A percentile compares a stretch with the other conserved stretches of the same genome.
phyloP scores from a whole-genome alignment of 768 basidiomycete genomes.

The Kockovaella imperatae region DNA sequence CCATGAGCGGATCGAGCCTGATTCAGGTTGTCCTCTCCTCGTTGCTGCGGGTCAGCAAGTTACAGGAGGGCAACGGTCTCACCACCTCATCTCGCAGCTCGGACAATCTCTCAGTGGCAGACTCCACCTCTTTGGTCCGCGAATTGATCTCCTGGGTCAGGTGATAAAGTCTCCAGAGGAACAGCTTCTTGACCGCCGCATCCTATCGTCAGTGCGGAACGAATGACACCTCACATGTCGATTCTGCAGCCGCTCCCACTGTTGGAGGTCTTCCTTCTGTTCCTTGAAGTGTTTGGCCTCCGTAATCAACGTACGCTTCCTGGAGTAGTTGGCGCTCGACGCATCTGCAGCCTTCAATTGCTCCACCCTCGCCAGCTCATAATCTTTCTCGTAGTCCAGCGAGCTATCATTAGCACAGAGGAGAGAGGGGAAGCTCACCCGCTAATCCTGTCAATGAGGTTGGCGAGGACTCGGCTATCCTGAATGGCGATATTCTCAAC shows the following conservation, averaged over 20 bases:
- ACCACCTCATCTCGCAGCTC: slow-evolving; percentile 62
- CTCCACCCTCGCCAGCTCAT: slow-evolving; percentile 77
- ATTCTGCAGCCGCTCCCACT: slow-evolving; percentile 68
- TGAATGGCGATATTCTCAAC: slow-evolving; percentile 97
- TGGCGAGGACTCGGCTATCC: slow-evolving; percentile 77
- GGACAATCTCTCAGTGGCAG: slow-evolving; percentile 63
- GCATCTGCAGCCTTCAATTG: slow-evolving; percentile 89
- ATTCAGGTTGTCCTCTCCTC: slow-evolving; percentile 63
- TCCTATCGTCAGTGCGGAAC: slow-evolving; percentile 51
- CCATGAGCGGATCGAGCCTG: slow-evolving; percentile 75
- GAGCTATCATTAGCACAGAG: slow-evolving; percentile 48
- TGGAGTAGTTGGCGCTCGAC: slow-evolving; percentile 89
- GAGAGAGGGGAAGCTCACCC: slow-evolving; percentile 48
- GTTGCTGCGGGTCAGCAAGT: slow-evolving; percentile 7
- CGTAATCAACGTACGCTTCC: slow-evolving; percentile 81
- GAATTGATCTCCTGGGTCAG: slow-evolving; percentile 73
- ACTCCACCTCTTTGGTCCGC: slow-evolving; percentile 61
- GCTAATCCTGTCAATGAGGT: slow-evolving; percentile 89
- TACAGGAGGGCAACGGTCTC: slow-evolving; percentile 2
- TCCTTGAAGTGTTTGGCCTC: slow-evolving; percentile 98
- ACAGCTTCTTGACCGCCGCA: slow-evolving; percentile 67
- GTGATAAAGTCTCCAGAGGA: slow-evolving; percentile 81
- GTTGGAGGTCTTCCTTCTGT: slow-evolving; percentile 85
- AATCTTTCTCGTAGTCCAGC: slow-evolving; percentile 76
- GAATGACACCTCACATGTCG: slow-evolving; percentile 55